phyloP scores from a whole-genome alignment of 148 eudicot genomes.

The Diospyros lotus region DNA sequence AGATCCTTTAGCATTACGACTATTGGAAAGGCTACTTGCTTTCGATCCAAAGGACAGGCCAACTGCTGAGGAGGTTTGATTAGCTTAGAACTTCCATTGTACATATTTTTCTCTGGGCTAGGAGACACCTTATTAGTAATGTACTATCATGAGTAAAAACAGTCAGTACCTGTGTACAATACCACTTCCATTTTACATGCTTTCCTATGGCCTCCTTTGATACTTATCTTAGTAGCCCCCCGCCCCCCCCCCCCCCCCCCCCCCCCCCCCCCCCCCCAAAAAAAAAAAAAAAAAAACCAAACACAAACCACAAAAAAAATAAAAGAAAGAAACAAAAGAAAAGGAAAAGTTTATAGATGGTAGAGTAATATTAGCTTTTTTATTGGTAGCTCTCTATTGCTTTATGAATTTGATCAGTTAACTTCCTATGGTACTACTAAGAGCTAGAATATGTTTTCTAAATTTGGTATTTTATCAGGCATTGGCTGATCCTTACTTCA shows the following conservation, averaged over 20 bases:
- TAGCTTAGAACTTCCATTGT: background rate
- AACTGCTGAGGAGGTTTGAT: constrained; percentile 62
- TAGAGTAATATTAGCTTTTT: no score
- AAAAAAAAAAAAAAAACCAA: no score
- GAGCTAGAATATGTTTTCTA: background rate
- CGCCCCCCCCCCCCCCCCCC: background rate
- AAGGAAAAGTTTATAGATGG: no score
- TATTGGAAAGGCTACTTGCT: constrained; percentile 55
- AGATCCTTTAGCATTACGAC: constrained; percentile 55
- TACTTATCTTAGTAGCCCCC: background rate
- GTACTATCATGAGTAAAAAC: no score
- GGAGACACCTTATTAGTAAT: no score
- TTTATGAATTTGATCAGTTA: background rate
- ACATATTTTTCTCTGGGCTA: background rate
- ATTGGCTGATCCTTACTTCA: constrained; percentile 67
- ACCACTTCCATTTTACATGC: background rate
- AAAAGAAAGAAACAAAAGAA: no score
- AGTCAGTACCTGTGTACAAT: background rate
- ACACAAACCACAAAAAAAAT: no score
- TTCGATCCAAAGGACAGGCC: constrained; percentile 72
- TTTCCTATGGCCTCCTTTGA: background rate
- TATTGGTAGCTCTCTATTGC: background rate
- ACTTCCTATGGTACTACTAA: background rate
- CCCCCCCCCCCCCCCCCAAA: no score
- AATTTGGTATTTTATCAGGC: constrained; percentile 32